Conservation (phyloP, 2,329 filamentous ascomycete species). For the Aspergillus fijiensis region DNA sequence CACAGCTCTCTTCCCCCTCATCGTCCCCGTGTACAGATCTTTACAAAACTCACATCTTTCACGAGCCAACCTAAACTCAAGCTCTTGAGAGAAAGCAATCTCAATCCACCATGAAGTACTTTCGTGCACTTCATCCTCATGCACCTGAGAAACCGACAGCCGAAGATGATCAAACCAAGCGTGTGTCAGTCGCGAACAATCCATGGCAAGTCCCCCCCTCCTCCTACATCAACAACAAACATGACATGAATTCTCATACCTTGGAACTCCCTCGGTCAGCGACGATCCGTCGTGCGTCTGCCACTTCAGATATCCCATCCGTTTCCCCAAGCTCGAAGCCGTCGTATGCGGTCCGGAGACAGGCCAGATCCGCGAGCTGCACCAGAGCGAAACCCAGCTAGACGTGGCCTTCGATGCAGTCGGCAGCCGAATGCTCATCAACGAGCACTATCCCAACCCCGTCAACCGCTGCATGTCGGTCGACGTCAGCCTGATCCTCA, state of each 20-base stretch:
- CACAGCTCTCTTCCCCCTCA: not conserved
- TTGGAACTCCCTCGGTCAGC: constrained; percentile 11
- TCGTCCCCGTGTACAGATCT: not conserved
- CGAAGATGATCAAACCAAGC: not conserved
- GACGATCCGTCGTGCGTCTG: constrained; percentile 24
- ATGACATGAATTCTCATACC: not conserved
- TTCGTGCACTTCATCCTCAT: not conserved
- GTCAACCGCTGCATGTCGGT: not conserved
- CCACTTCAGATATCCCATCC: constrained; percentile 18
- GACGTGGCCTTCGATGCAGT: constrained; percentile 28
- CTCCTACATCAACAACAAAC: not conserved
- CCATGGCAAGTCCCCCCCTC: constrained; percentile 12
- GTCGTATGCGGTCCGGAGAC: constrained; percentile 15
- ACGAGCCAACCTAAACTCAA: not conserved
- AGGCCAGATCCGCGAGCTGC: constrained; percentile 18
- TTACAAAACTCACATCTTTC: not conserved
- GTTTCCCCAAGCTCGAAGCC: constrained; percentile 17
- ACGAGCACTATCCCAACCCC: constrained; percentile 21
- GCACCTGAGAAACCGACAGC: not conserved
- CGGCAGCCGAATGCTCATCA: constrained; percentile 20
- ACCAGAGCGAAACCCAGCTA: constrained; percentile 21
- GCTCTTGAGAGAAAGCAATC: not conserved
- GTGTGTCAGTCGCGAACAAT: constrained; percentile 2
- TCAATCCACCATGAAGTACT: not conserved
- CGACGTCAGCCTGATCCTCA: constrained; percentile 16